Evolutionary conservation across 2,329 filamentous ascomycete genomes (phyloP).

Genomic region (Curvularia eragrostidis): DNA sequence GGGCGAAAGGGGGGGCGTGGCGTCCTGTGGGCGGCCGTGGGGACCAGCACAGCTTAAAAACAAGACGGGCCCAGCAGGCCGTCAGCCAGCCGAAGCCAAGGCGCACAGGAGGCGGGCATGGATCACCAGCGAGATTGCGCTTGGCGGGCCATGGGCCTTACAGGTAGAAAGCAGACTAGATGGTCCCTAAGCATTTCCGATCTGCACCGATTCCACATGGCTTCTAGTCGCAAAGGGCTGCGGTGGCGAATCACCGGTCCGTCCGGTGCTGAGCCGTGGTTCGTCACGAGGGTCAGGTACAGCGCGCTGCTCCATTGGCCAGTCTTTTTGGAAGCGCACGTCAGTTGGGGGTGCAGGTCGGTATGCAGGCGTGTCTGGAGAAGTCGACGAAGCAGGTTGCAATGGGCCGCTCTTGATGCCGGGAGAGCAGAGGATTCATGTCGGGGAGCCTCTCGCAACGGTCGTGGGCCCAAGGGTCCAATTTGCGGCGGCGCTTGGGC

Average conservation of each 20-base stretch:
- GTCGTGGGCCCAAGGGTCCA: conserved; percentile 10
- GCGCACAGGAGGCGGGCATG: conserved; percentile 26
- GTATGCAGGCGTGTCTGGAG: not conserved
- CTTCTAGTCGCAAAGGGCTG: conserved; percentile 9
- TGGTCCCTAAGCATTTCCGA: conserved; percentile 20
- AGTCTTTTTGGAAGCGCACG: too few relatives aligned
- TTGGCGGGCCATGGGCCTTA: conserved; percentile 30
- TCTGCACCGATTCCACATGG: conserved; percentile 20
- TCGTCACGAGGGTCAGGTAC: conserved; percentile 5
- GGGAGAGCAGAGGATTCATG: not conserved
- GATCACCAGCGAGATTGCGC: conserved; percentile 31
- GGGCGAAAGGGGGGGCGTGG: conserved; percentile 24
- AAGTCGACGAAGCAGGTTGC: not conserved
- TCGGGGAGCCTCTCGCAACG: not conserved
- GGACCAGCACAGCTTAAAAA: conserved; percentile 36
- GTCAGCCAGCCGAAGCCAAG: conserved; percentile 34
- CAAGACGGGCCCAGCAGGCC: conserved; percentile 21
- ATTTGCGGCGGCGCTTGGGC: conserved; percentile 6
- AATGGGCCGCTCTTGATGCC: not conserved
- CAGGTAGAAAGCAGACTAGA: conserved; percentile 20
- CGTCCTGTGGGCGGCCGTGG: conserved; percentile 20
- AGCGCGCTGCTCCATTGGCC: conserved; percentile 1
- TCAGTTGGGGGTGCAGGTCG: not conserved
- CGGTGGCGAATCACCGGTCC: conserved; percentile 13
- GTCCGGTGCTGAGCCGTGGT: conserved; percentile 5